These are phyloP conservation scores for Spathaspora boniae DNA, from an alignment of 805 yeast genomes.

Conservation along the genomic window DNA sequence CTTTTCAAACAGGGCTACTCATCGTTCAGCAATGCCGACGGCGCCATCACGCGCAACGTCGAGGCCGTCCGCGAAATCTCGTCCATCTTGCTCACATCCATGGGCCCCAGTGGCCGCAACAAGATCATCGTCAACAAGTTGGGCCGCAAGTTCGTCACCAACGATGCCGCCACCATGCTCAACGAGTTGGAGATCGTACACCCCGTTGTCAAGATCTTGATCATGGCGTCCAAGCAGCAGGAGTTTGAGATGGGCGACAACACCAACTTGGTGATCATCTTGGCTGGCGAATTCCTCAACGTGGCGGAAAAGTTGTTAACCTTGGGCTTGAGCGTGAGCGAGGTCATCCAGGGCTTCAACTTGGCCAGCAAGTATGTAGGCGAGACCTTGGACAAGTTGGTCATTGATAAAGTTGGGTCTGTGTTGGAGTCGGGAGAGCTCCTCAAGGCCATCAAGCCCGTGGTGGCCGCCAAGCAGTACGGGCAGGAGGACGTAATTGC, in stretches of 20 bases:
- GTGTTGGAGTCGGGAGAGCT: constrained; percentile 45
- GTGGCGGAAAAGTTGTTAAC: constrained; percentile 82
- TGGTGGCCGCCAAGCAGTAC: constrained; percentile 88
- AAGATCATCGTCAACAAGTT: constrained; percentile 89
- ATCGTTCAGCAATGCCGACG: constrained; percentile 83
- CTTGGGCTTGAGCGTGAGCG: constrained; percentile 86
- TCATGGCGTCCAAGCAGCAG: constrained; percentile 97
- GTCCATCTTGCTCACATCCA: constrained; percentile 85
- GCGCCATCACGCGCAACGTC: constrained; percentile 89
- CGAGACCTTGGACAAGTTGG: constrained; percentile 62
- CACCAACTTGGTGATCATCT: constrained; percentile 83
- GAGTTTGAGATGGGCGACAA: constrained; percentile 97
- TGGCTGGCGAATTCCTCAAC: constrained; percentile 89
- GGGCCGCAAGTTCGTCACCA: constrained; percentile 84
- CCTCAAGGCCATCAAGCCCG: constrained; percentile 75
- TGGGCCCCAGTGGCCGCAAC: constrained; percentile 97
- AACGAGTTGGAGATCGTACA: constrained; percentile 91
- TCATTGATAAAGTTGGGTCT: constrained; percentile 59
- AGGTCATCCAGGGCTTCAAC: constrained; percentile 88
- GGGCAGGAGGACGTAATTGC: constrained; percentile 81
- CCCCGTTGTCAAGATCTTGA: constrained; percentile 93
- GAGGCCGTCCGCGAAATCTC: constrained; percentile 93
- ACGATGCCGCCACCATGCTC: constrained; percentile 97
- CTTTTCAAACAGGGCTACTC: constrained; percentile 95
- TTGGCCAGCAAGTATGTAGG: constrained; percentile 77